Percentiles rank a stretch among this genome's conserved stretches.
Evolutionary conservation across 1,284 basidiomycete genomes (phyloP).

Genomic region (Sporisorium exsertum): DNA sequence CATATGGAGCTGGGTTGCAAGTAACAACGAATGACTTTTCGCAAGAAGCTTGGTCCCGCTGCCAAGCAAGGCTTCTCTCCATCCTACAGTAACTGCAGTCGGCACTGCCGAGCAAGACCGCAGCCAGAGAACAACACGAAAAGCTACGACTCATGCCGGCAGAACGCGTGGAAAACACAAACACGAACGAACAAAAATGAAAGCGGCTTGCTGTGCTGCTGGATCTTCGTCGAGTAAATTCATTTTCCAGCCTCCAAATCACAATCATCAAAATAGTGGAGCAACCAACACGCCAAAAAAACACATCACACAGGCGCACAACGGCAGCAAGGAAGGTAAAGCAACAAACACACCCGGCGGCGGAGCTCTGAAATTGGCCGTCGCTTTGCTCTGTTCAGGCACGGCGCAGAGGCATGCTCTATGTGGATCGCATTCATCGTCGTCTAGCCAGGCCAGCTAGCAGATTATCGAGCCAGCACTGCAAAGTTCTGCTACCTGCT

Average conservation of each 20-base stretch:
- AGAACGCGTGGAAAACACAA: constrained; percentile 10
- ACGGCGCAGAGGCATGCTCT: background rate
- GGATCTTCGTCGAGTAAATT: background rate
- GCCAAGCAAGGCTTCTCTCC: constrained; percentile 1
- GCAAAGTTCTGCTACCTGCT: background rate
- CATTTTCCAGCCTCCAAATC: background rate
- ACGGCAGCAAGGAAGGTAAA: background rate
- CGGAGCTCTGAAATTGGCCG: constrained; percentile 1
- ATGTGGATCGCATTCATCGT: constrained; percentile 2
- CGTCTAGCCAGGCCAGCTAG: background rate
- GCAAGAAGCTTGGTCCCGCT: background rate
- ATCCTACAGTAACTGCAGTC: background rate
- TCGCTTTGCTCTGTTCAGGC: constrained; percentile 1
- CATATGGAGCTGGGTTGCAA: constrained; percentile 4
- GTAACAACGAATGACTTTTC: background rate
- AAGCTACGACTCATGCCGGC: background rate
- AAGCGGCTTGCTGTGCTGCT: background rate
- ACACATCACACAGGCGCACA: background rate
- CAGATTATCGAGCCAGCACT: background rate
- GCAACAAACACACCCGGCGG: constrained; percentile 7
- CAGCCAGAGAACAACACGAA: background rate
- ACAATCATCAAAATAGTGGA: constrained; percentile 3
- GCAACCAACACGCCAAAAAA: constrained; percentile 7
- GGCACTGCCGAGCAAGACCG: constrained; percentile 5
- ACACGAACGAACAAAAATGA: background rate